phyloP scores from a whole-genome alignment of 2,329 filamentous ascomycete species.

The Diplodia mutila region DNA sequence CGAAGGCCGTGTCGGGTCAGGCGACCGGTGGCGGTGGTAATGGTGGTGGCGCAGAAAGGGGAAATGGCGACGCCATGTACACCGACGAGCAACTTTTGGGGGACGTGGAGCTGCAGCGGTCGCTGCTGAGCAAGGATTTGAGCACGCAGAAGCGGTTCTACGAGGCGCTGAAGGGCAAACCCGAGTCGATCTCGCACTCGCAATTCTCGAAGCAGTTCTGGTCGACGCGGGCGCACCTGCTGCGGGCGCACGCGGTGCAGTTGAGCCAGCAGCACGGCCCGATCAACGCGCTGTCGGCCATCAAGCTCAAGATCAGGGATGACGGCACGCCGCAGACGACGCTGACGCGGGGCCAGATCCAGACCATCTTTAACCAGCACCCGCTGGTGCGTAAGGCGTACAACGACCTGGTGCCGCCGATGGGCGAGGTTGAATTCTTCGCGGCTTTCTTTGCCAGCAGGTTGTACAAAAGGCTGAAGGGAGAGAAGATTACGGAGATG shows the following conservation, averaged over 20 bases:
- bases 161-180: constrained; percentile 81
- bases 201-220: constrained; percentile 94
- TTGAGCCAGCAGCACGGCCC: constrained; percentile 81
- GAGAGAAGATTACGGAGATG: constrained; percentile 79
- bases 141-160: constrained; percentile 81
- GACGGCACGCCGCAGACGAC: constrained; percentile 60
- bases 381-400: constrained; percentile 88
- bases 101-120: constrained; percentile 84
- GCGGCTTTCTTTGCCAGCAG: constrained; percentile 90
- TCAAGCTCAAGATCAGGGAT: constrained; percentile 78
- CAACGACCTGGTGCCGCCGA: constrained; percentile 80
- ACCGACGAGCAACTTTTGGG: constrained; percentile 77
- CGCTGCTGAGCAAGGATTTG: constrained; percentile 79
- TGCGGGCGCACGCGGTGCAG: constrained; percentile 90
- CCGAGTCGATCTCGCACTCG: constrained; percentile 76
- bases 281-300: constrained; percentile 90
- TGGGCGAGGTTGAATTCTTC: constrained; percentile 77
- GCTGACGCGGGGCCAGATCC: constrained; percentile 88
- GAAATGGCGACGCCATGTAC: constrained; percentile 68
- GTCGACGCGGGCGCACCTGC: constrained; percentile 81
- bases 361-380: constrained; percentile 90
- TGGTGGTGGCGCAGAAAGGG: constrained; percentile 38
- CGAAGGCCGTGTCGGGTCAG: constrained; percentile 64
- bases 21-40: constrained; percentile 52
- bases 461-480: constrained; percentile 87